Percentiles rank a stretch among this genome's conserved stretches.
These are phyloP conservation scores for Metschnikowia dekortorum DNA, from an alignment of 805 yeast species.

Conservation along the genomic window DNA sequence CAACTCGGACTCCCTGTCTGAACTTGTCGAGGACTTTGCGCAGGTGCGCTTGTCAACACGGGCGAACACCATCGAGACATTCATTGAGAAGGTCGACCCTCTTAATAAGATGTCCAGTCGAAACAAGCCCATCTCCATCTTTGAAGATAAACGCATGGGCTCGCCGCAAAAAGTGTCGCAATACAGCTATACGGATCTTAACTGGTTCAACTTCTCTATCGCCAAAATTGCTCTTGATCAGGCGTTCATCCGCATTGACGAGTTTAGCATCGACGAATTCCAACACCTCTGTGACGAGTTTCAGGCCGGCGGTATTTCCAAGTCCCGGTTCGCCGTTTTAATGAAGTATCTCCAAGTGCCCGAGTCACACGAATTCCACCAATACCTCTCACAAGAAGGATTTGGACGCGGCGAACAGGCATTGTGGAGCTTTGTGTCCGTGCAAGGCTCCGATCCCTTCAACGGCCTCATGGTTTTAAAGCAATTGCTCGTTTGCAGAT, in stretches of 20 bases:
- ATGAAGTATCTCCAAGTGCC: slow-evolving; percentile 17
- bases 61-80: slow-evolving; percentile 25
- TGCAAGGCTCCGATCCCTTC: slow-evolving; percentile 13
- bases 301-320: slow-evolving; percentile 3
- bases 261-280: slow-evolving; percentile 15
- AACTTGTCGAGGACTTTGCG: slow-evolving; percentile 17
- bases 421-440: slow-evolving; percentile 19
- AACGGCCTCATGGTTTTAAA: slow-evolving; percentile 35
- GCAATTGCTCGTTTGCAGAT: slow-evolving; percentile 30
- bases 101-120: slow-evolving; percentile 30
- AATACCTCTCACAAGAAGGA: slow-evolving; percentile 18
- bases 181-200: slow-evolving; percentile 29
- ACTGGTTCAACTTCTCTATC: slow-evolving; percentile 39
- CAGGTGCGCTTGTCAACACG: slow-evolving; percentile 15
- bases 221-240: slow-evolving; percentile 19
- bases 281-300: slow-evolving; percentile 14
- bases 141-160: slow-evolving; percentile 31
- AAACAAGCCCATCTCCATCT: slow-evolving; percentile 36
- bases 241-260: slow-evolving; percentile 9
- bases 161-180: slow-evolving; percentile 34
- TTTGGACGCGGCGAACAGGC: slow-evolving; percentile 13
- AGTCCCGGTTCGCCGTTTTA: slow-evolving; percentile 14
- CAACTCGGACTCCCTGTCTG: slow-evolving; percentile 8
- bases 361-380: slow-evolving; percentile 13
- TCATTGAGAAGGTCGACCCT: slow-evolving; percentile 42